phyloP scores from a whole-genome alignment of 2,329 filamentous ascomycete species.

The Dendryphion nanum region DNA sequence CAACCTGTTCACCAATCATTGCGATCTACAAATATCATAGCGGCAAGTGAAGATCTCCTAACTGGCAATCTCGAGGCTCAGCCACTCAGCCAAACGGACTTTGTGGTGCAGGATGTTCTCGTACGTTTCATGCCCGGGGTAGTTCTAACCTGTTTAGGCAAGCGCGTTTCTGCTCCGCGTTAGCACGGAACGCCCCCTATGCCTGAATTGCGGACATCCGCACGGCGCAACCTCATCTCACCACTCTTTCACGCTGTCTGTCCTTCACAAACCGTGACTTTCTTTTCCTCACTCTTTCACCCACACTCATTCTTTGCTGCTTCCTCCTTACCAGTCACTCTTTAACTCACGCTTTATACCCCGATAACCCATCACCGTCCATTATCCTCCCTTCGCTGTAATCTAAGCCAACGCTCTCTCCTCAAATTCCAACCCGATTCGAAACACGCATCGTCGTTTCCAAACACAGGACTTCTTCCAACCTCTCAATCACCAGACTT shows the following conservation, averaged over 20 bases:
- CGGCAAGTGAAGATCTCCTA: too few species aligned
- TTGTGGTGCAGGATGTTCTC: too few species aligned
- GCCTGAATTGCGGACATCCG: neutral
- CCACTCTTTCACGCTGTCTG: neutral
- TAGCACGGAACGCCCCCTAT: neutral
- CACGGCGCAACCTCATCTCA: neutral
- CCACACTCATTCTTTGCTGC: neutral
- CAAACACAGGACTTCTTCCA: conserved; percentile 1
- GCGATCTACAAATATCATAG: too few species aligned
- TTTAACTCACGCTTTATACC: neutral
- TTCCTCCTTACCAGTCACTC: neutral
- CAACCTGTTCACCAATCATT: too few species aligned
- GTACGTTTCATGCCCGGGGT: too few species aligned
- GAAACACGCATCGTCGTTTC: neutral
- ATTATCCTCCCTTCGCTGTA: too few species aligned
- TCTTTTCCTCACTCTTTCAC: neutral
- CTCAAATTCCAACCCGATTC: too few species aligned
- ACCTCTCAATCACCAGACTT: neutral
- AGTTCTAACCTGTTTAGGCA: too few species aligned
- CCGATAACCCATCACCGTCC: neutral
- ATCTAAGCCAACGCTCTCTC: too few species aligned
- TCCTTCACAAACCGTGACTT: neutral
- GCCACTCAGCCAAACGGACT: too few species aligned
- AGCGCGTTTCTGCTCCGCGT: neutral
- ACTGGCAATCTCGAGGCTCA: too few species aligned